Conservation (phyloP, 768 basidiomycete species). For the Boletus huronensis region DNA sequence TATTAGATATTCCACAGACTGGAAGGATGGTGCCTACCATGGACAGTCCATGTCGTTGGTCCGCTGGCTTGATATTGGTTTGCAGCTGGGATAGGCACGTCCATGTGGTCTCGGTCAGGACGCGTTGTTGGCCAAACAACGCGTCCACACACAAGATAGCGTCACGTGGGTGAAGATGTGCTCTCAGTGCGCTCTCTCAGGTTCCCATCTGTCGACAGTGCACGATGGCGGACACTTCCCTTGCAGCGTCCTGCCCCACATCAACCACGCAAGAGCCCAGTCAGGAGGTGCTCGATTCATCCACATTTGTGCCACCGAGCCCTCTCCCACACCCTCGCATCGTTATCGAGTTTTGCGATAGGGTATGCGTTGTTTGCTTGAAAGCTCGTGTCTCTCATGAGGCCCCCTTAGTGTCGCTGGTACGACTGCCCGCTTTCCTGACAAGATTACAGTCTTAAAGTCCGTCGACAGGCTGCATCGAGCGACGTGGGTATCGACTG, state of each 20-base stretch:
- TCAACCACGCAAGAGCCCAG: conserved; percentile 4
- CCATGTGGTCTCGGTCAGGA: conserved; percentile 13
- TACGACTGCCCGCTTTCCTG: conserved; percentile 32
- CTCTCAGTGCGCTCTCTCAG: not conserved
- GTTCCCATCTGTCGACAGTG: not conserved
- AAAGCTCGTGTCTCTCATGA: conserved; percentile 1
- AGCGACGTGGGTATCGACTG: conserved; percentile 92
- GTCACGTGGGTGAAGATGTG: conserved; percentile 31
- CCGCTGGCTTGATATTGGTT: conserved; percentile 3
- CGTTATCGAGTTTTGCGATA: conserved; percentile 90
- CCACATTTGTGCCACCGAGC: conserved; percentile 55
- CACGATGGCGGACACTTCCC: conserved; percentile 25
- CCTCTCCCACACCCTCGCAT: conserved; percentile 51
- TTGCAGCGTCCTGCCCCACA: conserved; percentile 7
- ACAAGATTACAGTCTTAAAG: not conserved
- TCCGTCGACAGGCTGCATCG: conserved; percentile 69
- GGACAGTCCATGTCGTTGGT: conserved; percentile 57
- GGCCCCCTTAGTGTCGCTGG: conserved; percentile 68
- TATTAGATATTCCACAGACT: not conserved
- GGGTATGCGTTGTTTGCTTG: conserved; percentile 46
- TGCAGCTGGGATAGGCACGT: not conserved
- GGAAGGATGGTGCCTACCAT: conserved; percentile 42
- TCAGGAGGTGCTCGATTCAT: conserved; percentile 38
- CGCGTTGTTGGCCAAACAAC: conserved; percentile 41
- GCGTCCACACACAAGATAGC: conserved; percentile 40